Base-by-base conservation (phyloP, 352 stramenopile species). In the Aphanomyces stellatus region DNA sequence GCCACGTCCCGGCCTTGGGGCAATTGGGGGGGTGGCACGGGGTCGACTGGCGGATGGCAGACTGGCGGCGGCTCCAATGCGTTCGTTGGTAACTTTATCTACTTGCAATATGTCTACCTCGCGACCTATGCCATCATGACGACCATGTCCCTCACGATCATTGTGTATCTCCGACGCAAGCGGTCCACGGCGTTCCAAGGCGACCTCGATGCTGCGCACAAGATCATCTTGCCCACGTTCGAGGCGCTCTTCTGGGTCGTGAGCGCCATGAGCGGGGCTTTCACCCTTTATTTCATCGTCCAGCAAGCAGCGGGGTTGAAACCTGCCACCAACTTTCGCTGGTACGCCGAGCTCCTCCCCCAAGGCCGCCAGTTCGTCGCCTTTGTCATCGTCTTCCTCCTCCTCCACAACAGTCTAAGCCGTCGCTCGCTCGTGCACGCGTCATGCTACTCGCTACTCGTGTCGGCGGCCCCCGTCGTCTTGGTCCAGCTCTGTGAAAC, bases 221-320 rank as follows among this genome's bases (percentile, higher is more conserved):
- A 89, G 68, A 60, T 89, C 35, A 74, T 88, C 37, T 49, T 88
- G 30, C 82, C 82, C 10, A 77, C 79, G 10, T 90, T 88, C 61
- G 82, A 87, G 69, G 78, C 82, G 0, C 63, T 90, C 37, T 66
- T 90, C 8, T 85, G 77, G 78, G 64, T 88, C 8, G 70, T 90
- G 3, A 69, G 68, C 1, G 51, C 13, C 8, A 63, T 71, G 4
- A 77, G 79, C 1, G 75, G 71, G 1, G 31, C 53, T 0, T 88
- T 84, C 73, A 69, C 72, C 8, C 11, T 68, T 5, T 56, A 65
- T 33, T 70, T 70, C 57, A 34, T 59, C 49, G 53, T 46, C 7
- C 42, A 61, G 41, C 22, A 61, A 68, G 24, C 42, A n/a, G n/a
- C n/a, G n/a, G n/a, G n/a, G n/a, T n/a, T n/a, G n/a, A n/a, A n/a